Conservation (phyloP, 208 protist species). For the Sergeia podlipaevii region DNA sequence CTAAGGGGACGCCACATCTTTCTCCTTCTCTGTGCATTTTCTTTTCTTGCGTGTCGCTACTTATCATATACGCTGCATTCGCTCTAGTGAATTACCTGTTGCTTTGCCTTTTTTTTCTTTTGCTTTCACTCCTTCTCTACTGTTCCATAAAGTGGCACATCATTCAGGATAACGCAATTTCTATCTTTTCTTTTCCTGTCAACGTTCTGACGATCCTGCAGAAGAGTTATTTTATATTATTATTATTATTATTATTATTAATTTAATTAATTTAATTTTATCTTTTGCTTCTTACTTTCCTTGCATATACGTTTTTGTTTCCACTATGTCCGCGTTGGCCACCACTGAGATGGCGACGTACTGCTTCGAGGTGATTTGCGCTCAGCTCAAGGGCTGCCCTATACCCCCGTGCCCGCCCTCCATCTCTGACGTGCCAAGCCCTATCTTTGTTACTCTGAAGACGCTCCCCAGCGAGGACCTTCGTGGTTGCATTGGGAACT, state of each 20-base stretch:
- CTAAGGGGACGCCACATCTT: conserved; percentile 13
- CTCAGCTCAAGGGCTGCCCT: conserved; percentile 27
- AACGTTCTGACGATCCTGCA: no score
- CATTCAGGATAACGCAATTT: neutral
- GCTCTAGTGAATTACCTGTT: neutral
- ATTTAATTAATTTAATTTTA: neutral
- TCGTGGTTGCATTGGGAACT: conserved; percentile 84
- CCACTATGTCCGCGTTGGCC: conserved; percentile 29
- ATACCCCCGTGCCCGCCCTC: conserved; percentile 27
- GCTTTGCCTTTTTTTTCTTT: neutral
- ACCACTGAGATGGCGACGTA: conserved; percentile 85
- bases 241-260: no score
- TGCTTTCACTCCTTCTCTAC: neutral
- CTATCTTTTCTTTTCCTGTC: no score
- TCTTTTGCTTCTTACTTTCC: neutral
- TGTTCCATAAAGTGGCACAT: conserved; percentile 3
- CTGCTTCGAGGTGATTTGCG: conserved; percentile 71
- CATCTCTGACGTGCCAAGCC: conserved; percentile 60
- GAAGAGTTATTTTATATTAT: no score
- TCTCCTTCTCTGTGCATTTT: conserved; percentile 2
- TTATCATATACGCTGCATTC: conserved; percentile 13
- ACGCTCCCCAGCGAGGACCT: conserved; percentile 45
- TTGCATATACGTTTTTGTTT: neutral
- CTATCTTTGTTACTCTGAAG: conserved; percentile 79
- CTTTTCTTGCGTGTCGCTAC: no score